Evolutionary conservation across 2,329 filamentous ascomycete species (phyloP), one percentile per base, ranked within the genome.

Genomic region (Colletotrichum zoysiae): DNA sequence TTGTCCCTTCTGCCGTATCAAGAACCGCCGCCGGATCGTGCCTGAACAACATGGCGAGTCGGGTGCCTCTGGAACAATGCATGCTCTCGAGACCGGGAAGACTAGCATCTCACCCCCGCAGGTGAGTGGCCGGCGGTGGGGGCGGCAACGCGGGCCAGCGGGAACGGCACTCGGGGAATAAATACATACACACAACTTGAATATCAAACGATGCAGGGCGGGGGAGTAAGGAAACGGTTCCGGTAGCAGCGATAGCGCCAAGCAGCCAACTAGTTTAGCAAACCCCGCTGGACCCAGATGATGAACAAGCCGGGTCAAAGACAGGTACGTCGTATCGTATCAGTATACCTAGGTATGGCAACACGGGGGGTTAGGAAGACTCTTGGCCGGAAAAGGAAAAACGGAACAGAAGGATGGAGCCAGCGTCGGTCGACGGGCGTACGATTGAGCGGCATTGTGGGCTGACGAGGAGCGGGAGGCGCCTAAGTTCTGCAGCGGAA

Each of bases 401-500:
- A 38, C 4, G 20, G 12, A 16, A 16, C 5, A 35, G 20, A n/a
- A 63, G 58, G 53, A 69, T 71, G 69, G 65, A 71, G 65, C 65
- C 69, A 71, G 69, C 26, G 42, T 72, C 70, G 53, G 65, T 60
- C 70, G 65, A 65, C 46, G 23, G 60, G 53, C 65, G 70, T 60
- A 70, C 40, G 70, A 70, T 65, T 46, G 23, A 56, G 70, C 65
- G 55, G 70, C 70, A 65, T 70, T 70, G 40, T 72, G 70, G 65
- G 70, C 65, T 72, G 70, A 72, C 60, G 57, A 65, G 65, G 62
- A 61, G 65, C 70, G 70, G 65, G 70, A 72, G 60, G 59, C 65
- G 70, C 70, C 70, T 57, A 35, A 63, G 23, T 40, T 20, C 44
- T 70, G 65, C 60, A 70, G 70, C 55, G 55, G 30, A 59, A 72